These are phyloP conservation scores for Apodospora peruviana DNA, from an alignment of 495 filamentous ascomycete genomes.

Conservation along the genomic window DNA sequence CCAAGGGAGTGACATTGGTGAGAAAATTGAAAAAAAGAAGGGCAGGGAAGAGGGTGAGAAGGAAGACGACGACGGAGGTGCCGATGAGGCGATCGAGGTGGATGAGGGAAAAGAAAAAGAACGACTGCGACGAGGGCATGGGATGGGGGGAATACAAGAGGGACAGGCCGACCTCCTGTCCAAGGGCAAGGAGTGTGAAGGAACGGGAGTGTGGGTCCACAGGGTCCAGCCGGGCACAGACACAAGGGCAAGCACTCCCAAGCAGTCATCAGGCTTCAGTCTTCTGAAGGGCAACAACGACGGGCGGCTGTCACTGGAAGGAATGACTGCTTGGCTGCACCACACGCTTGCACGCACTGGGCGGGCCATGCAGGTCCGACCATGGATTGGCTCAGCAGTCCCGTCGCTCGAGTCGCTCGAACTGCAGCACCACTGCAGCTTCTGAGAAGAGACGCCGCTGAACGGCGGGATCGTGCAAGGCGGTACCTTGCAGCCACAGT, in stretches of 20 bases:
- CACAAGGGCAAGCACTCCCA: neutral
- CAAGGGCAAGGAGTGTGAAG: slow-evolving; percentile 10
- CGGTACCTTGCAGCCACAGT: neutral
- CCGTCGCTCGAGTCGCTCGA: slow-evolving; percentile 3
- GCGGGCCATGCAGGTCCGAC: slow-evolving; percentile 17
- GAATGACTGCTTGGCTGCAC: neutral
- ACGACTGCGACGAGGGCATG: slow-evolving; percentile 27
- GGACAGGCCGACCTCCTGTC: slow-evolving; percentile 17
- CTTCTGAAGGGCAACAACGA: too few species aligned
- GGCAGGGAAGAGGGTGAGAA: slow-evolving; percentile 23
- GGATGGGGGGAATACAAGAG: slow-evolving; percentile 26
- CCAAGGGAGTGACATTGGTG: slow-evolving; percentile 39
- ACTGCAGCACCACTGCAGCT: neutral
- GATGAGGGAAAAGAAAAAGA: slow-evolving; percentile 21
- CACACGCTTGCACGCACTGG: slow-evolving; percentile 7
- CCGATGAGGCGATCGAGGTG: slow-evolving; percentile 26
- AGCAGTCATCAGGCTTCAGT: neutral
- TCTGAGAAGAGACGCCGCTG: neutral
- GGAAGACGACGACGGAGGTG: slow-evolving; percentile 25
- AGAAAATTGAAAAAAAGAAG: slow-evolving; percentile 27
- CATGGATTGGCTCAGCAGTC: slow-evolving; percentile 3
- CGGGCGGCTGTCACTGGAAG: too few species aligned
- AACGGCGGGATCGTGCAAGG: neutral
- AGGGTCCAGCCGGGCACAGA: neutral
- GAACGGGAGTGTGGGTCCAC: slow-evolving; percentile 17